A percentile compares a stretch with the other conserved stretches of the same genome.
Conservation (phyloP, 1,139 yeast species). For the Candida neerlandica region DNA sequence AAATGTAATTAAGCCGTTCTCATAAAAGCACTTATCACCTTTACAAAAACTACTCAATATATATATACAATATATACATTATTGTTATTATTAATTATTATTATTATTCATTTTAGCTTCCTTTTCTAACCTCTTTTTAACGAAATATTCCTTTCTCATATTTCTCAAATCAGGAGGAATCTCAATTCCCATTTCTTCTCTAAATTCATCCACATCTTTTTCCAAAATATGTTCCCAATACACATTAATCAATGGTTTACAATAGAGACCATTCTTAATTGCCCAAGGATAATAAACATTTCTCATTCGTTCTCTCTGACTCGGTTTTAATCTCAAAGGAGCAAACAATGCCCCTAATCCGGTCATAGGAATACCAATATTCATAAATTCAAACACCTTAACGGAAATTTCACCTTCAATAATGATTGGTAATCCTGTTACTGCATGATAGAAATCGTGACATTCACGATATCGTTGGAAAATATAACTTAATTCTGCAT, state of each 20-base stretch:
- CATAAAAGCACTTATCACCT: no score
- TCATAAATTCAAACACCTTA: conserved; percentile 89
- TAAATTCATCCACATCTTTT: conserved; percentile 69
- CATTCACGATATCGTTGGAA: conserved; percentile 94
- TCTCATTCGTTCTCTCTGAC: conserved; percentile 55
- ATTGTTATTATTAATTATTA: no score
- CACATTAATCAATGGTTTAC: conserved; percentile 80
- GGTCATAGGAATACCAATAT: conserved; percentile 94
- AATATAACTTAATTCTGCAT: conserved; percentile 88
- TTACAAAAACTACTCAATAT: no score
- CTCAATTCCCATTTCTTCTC: conserved; percentile 72
- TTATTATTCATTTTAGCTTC: conserved; percentile 1
- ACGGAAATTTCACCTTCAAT: conserved; percentile 96
- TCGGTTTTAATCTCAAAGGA: conserved; percentile 65
- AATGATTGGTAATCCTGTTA: conserved; percentile 86
- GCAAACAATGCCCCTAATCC: conserved; percentile 89
- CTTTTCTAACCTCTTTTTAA: conserved; percentile 30
- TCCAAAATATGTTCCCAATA: conserved; percentile 91
- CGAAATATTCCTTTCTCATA: conserved; percentile 51
- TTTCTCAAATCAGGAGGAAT: conserved; percentile 76
- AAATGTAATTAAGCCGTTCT: no score
- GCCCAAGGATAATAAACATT: conserved; percentile 91
- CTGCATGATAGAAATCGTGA: conserved; percentile 94
- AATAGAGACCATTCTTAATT: conserved; percentile 66
- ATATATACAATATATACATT: no score